Base-by-base conservation (phyloP, 352 stramenopile species). In the Phytopythium litorale region DNA sequence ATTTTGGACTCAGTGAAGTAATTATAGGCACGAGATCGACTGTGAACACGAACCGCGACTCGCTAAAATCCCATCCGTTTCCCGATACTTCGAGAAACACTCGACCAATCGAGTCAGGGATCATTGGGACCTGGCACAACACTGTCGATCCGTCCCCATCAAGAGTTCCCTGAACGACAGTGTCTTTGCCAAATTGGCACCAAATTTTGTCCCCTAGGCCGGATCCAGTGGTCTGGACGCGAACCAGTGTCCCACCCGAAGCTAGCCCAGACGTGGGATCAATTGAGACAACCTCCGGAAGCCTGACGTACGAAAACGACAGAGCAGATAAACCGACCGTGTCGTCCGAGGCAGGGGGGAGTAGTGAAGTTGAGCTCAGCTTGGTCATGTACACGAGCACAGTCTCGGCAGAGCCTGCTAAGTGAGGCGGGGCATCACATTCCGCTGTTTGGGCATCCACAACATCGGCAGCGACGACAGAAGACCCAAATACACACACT, bases 61-160 rank as follows among this genome's bases (percentile, higher is more conserved):
- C 64, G 35, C 73, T 83, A 40, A 84, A 87, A 46, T 87, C 78
- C 8, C 62, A 57, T 33, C 68, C 56, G 49, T 87, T 87, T 7
- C 62, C 68, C 4, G 75, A 83, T 0, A 87, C 56, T 45, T 78
- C 73, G 8, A 84, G 49, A 25, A 63, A 56, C 35, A 72, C 68
- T 16, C 43, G 49, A 12, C 67, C 71, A 19, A 48, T 30, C 4
- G 13, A 11, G 1, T 9, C 30, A n/a, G 35, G 19, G 15, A 73
- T 30, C 0, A 53, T 11, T 11, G 73, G 71, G 15, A 67, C 50
- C 0, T 11, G 50, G 16, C 75, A 87, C 7, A 42, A 30, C 1
- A 83, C 40, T 11, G 18, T 18, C 28, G n/a, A n/a, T 28, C 21
- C 15, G 32, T 37, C 4, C 18, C 21, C 30, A 35, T 33, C 38